Conservation (phyloP, 331 rosid species). For the Ulmus americana region DNA sequence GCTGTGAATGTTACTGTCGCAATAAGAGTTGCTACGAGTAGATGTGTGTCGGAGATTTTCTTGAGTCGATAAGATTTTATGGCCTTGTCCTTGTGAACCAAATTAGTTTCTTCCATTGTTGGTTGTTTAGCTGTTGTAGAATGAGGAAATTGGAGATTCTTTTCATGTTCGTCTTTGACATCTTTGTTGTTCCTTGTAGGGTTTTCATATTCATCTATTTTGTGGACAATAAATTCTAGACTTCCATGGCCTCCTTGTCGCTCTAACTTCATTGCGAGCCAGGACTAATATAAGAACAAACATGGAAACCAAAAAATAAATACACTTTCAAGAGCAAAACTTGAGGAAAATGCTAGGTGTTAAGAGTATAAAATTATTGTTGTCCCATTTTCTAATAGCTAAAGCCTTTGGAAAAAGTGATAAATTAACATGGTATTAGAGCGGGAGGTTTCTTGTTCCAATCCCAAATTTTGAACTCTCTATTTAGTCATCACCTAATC, state of each 20-base stretch:
- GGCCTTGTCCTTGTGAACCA: neutral
- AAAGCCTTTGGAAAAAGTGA: too few species aligned
- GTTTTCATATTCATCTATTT: neutral
- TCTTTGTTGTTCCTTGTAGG: neutral
- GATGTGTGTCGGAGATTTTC: constrained; percentile 5
- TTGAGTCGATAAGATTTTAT: neutral
- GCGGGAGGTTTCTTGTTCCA: too few species aligned
- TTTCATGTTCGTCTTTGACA: neutral
- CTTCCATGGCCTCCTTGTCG: constrained; percentile 1
- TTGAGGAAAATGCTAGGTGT: too few species aligned
- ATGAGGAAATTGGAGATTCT: neutral
- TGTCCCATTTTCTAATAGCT: too few species aligned
- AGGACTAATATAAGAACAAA: neutral
- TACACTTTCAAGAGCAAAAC: too few species aligned
- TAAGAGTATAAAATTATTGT: too few species aligned
- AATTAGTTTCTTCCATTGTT: neutral
- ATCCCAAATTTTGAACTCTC: too few species aligned
- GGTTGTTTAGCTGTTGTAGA: neutral
- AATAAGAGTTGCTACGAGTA: neutral
- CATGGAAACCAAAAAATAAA: too few species aligned
- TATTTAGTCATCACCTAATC: too few species aligned
- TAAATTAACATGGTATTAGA: too few species aligned
- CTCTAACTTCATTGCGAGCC: neutral
- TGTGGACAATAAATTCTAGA: neutral
- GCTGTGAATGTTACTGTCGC: constrained; percentile 9